These are phyloP conservation scores for Heritiera littoralis DNA, from an alignment of 345 rosid species.

Conservation along the genomic window DNA sequence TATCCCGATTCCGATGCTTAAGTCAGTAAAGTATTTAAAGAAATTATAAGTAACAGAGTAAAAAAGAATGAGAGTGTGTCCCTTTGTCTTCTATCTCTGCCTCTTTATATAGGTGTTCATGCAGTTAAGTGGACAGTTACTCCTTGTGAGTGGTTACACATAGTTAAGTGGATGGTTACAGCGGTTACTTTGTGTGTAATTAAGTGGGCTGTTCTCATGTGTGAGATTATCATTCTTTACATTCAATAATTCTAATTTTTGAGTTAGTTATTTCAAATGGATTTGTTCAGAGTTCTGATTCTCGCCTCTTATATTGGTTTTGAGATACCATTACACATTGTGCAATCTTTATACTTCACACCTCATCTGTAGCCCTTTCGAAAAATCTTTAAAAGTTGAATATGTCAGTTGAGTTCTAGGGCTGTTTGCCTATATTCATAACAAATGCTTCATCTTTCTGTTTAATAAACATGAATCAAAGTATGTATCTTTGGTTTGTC, in stretches of 20 bases:
- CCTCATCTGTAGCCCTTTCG: background rate
- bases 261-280: background rate
- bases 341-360: background rate
- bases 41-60: no score
- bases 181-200: no score
- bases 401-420: background rate
- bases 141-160: no score
- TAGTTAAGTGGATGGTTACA: no score
- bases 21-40: no score
- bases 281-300: background rate
- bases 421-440: background rate
- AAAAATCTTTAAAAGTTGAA: background rate
- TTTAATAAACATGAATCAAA: background rate
- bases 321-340: background rate
- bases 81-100: no score
- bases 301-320: background rate
- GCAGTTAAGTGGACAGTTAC: no score
- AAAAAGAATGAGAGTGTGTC: no score
- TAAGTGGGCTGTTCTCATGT: background rate
- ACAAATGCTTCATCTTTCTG: background rate
- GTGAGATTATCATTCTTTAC: background rate
- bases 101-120: no score
- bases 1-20: no score
- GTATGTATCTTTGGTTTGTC: background rate
- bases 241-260: background rate